Evolutionary conservation across 306 rosid species (phyloP), one percentile per base, ranked within the genome.

Genomic region (Rosa multiflora): DNA sequence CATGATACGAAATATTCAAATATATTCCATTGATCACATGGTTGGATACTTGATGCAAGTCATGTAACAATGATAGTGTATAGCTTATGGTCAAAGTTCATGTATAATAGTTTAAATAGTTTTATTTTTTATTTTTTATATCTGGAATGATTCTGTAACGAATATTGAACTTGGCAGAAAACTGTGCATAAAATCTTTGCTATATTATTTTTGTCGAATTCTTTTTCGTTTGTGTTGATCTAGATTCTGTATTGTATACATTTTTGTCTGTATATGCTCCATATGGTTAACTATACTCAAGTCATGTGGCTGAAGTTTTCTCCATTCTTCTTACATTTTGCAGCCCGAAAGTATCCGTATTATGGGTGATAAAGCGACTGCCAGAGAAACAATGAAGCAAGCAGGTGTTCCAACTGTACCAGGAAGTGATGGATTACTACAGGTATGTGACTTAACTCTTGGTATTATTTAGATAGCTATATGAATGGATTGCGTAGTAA

Each of bases 301-400:
- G 53, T 8, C 18, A 21, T 48, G 26, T 67, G 42, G 26, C 69
- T 15, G n/a, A 76, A 76, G 23, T 21, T n/a, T 55, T 73, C 32
- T 43, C 48, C 62, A 63, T 26, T 79, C 3, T 42, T 76, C 67
- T 76, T 76, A 72, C 80, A 74, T 58, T 76, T 83, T 89, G 85
- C 91, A 95, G 99, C 93, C 98, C 48, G 94, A 90, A 64, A 95
- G 98, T 83, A 95, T 95, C 74, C 90, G 94, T 73, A 88, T 95
- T 77, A 95, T 95, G 99, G 99, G 99, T 86, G 97, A 95, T 84
- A 95, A 93, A 89, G 83, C 99, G 63, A 84, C 97, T 77, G 99
- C 99, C 46, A 88, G 99, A 84, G 94, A 95, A 2, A 93, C 98
- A 29, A 95, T 95, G 95, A 90, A 90, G 87, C 86, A 88, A 84